Percentiles rank a stretch among this genome's conserved stretches.
phyloP scores from a whole-genome alignment of 495 filamentous ascomycete species.

The Penicillium ucsense region DNA sequence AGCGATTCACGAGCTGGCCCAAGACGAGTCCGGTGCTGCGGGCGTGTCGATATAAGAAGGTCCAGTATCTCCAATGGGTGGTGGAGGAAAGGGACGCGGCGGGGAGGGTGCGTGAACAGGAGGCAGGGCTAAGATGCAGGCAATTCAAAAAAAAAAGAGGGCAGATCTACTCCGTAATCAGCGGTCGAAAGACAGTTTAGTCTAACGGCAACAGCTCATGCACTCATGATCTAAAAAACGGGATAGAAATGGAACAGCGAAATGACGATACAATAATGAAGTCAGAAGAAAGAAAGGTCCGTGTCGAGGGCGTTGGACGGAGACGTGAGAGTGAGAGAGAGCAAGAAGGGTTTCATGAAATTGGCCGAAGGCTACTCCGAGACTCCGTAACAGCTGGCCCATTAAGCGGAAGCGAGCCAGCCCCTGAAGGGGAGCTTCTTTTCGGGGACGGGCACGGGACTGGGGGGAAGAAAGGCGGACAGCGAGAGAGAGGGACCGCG shows the following conservation, averaged over 20 bases:
- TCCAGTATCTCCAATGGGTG: conserved; percentile 4
- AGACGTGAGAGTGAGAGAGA: too few species aligned
- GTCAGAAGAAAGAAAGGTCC: too few species aligned
- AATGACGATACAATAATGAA: not conserved
- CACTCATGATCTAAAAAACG: conserved; percentile 18
- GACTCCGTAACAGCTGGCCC: conserved; percentile 25
- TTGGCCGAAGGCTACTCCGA: too few species aligned
- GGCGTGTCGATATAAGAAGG: not conserved
- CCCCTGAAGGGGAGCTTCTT: conserved; percentile 31
- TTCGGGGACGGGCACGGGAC: too few species aligned
- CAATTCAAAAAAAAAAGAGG: not conserved
- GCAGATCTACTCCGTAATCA: conserved; percentile 10
- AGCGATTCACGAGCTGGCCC: not conserved
- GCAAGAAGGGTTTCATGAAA: too few species aligned
- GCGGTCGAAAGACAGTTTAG: conserved; percentile 22
- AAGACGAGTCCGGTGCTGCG: not conserved
- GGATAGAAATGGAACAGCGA: conserved; percentile 3
- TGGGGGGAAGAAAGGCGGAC: too few species aligned
- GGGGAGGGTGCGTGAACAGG: too few species aligned
- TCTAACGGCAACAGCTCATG: conserved; percentile 20
- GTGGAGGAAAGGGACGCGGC: not conserved
- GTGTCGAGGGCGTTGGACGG: too few species aligned
- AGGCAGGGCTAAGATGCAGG: too few species aligned
- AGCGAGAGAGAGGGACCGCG: conserved; percentile 13
- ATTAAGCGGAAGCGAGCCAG: conserved; percentile 26